Conservation (phyloP, 768 basidiomycete genomes). For the Rubroboletus satanas region DNA sequence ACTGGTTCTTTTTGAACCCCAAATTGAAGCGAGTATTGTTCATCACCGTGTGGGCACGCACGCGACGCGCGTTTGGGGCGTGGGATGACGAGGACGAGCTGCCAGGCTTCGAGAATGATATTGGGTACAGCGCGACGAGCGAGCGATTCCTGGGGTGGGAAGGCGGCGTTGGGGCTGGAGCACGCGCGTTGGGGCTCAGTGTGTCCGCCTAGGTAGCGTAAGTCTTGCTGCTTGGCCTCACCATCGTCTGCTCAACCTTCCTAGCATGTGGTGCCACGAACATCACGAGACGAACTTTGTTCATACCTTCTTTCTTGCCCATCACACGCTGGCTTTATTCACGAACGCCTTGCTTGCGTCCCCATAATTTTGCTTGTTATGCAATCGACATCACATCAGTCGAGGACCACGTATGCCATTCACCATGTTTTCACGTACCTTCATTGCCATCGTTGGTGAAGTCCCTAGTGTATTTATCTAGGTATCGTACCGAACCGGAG, state of each 20-base stretch:
- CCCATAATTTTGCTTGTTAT: constrained; percentile 8
- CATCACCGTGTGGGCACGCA: constrained; percentile 87
- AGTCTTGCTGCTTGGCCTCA: constrained; percentile 15
- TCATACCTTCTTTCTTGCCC: background rate
- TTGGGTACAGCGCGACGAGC: constrained; percentile 31
- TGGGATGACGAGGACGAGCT: constrained; percentile 47
- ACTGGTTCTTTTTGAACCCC: constrained; percentile 95
- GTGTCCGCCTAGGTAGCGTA: constrained; percentile 30
- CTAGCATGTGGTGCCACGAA: background rate
- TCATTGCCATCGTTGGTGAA: constrained; percentile 16
- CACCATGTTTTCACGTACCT: constrained; percentile 15
- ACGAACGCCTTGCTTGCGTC: background rate
- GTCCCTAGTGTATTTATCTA: constrained; percentile 12
- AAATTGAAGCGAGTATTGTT: constrained; percentile 91
- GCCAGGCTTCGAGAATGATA: constrained; percentile 35
- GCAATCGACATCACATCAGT: constrained; percentile 19
- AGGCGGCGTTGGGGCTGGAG: constrained; percentile 74
- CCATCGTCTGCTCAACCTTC: constrained; percentile 17
- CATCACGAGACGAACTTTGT: background rate
- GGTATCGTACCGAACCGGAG: constrained; percentile 1
- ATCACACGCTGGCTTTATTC: background rate
- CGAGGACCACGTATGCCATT: constrained; percentile 7
- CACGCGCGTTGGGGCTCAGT: constrained; percentile 69
- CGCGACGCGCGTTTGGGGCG: constrained; percentile 51
- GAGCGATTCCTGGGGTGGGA: constrained; percentile 82